phyloP scores from a whole-genome alignment of 2,329 filamentous ascomycete species.

The Endoconidiophora laricicola region DNA sequence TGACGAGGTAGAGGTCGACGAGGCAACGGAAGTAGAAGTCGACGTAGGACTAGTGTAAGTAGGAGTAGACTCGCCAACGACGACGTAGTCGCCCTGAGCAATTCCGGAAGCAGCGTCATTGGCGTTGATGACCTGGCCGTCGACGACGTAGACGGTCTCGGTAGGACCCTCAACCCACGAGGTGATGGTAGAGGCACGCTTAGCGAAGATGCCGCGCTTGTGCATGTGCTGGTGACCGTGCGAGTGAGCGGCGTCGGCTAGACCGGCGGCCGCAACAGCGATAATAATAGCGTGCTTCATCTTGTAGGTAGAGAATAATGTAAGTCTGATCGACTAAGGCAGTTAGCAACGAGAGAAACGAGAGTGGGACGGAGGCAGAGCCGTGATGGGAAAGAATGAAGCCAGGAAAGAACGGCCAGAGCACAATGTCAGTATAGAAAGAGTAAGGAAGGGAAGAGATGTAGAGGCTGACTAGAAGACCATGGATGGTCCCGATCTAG shows the following conservation, averaged over 20 bases:
- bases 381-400: conserved; percentile 1
- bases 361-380: not conserved
- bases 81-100: conserved; percentile 49
- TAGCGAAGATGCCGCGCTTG: conserved; percentile 17
- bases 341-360: conserved; percentile 2
- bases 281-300: conserved; percentile 13
- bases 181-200: conserved; percentile 31
- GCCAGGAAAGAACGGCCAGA: not conserved
- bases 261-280: conserved; percentile 8
- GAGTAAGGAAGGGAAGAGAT: not conserved
- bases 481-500: not conserved
- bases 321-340: not conserved
- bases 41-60: conserved; percentile 24
- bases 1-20: conserved; percentile 24
- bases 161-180: conserved; percentile 44
- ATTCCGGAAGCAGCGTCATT: conserved; percentile 57
- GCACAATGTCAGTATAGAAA: not conserved
- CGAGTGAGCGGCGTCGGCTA: conserved; percentile 11
- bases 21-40: conserved; percentile 16
- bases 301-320: not conserved
- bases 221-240: conserved; percentile 12
- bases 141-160: conserved; percentile 55
- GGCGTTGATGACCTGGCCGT: conserved; percentile 37
- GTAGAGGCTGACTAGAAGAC: not conserved
- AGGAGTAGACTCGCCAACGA: conserved; percentile 42